Base-by-base conservation (phyloP, 768 basidiomycete species). In the Boletus rex-veris region DNA sequence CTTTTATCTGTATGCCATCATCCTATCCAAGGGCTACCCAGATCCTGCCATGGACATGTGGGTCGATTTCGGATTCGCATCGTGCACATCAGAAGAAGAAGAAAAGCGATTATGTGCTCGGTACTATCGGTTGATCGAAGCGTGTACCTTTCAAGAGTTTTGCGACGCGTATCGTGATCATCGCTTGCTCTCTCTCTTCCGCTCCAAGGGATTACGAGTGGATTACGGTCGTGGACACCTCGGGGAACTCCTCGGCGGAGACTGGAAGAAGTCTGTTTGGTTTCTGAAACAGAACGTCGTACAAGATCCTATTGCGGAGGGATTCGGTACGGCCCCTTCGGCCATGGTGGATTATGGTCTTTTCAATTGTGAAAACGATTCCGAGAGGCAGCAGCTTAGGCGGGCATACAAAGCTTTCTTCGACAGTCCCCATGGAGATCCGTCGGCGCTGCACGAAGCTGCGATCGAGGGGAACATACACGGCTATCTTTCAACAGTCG, bases 1-100 rank as follows among this genome's bases (percentile, higher is more conserved):
- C 33, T 53, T 15, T 42, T 53, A n/a, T 48, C 40, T 10, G n/a
- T 12, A 11, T 43, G 24, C 21, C 35, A 19, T 26, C 46, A 28
- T 7, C 28, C 28, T 7, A 28, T 28, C 28, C 28, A 28, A 28
- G 46, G 4, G 16, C 46, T 9, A 8, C 28, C 44, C 52, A 1
- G 21, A 33, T 24, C 37, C 28, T 28, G 28, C 28, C 28, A 28
- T 46, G 37, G 21, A 37, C 1, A 8, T 37, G 26, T 48, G 45
- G 45, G 4, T 53, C n/a, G 18, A 36, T 30, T 53, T 48, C 24
- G 52, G 52, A 37, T 53, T 53, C 40, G 52, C 46, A 12, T 41
- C 40, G 11, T 48, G 52, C 18, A 42, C 5, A 2, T 48, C 52
- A 1, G 24, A 36, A 30, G 31, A 28, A 12, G 46, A 42, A 8